Conservation (phyloP, 2,329 filamentous ascomycete genomes). For the Paramyrothecium sp. region DNA sequence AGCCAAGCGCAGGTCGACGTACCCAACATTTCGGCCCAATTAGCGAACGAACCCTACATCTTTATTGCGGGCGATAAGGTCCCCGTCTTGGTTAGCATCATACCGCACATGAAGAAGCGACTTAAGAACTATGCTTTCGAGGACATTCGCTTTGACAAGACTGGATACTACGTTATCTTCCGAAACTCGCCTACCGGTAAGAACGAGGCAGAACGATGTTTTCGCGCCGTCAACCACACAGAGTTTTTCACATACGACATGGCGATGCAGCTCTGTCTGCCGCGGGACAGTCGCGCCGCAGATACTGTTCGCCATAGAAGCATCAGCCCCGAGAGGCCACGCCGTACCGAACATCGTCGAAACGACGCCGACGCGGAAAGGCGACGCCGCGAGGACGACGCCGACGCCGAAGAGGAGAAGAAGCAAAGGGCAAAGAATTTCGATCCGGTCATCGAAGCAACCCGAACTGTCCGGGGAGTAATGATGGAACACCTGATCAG, state of each 20-base stretch:
- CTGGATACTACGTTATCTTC: slow-evolving; percentile 92
- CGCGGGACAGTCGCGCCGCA: slow-evolving; percentile 19
- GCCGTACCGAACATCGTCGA: slow-evolving; percentile 17
- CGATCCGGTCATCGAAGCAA: slow-evolving; percentile 84
- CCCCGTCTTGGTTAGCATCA: slow-evolving; percentile 79
- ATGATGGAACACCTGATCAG: slow-evolving; percentile 83
- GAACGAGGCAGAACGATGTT: slow-evolving; percentile 79
- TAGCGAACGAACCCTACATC: slow-evolving; percentile 82
- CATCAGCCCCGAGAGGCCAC: slow-evolving; percentile 30
- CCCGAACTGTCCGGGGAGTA: slow-evolving; percentile 75
- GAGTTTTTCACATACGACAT: slow-evolving; percentile 89
- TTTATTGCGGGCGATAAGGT: slow-evolving; percentile 87
- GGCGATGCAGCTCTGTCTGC: slow-evolving; percentile 74
- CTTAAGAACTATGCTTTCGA: slow-evolving; percentile 80
- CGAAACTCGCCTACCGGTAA: slow-evolving; percentile 74
- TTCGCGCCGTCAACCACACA: slow-evolving; percentile 72
- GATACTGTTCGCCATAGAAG: slow-evolving; percentile 28
- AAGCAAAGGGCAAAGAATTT: slow-evolving; percentile 81
- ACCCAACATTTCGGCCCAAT: slow-evolving; percentile 63
- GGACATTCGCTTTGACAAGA: slow-evolving; percentile 78
- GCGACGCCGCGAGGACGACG: slow-evolving; percentile 68
- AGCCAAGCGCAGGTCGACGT: slow-evolving; percentile 58
- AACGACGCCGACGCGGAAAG: slow-evolving; percentile 66
- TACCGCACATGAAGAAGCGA: slow-evolving; percentile 86
- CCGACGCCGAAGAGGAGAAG: slow-evolving; percentile 88